Evolutionary conservation across 2,329 filamentous ascomycete genomes (phyloP), one percentile per base, ranked within the genome.

Genomic region (Fusarium heterosporum): DNA sequence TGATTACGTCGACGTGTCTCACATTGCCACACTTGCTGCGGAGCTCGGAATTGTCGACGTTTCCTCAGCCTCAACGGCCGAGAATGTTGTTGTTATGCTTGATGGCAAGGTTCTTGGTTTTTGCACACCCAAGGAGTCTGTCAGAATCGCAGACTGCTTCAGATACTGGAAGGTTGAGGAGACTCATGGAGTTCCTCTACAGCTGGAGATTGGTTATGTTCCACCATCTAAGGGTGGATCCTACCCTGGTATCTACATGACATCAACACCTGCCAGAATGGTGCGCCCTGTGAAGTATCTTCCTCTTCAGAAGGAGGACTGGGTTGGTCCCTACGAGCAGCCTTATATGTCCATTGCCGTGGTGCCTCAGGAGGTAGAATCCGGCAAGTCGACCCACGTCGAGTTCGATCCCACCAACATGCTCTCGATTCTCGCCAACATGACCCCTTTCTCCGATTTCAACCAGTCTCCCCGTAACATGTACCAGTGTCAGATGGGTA

Each of bases 401-500:
- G 96, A 99, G 78, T 92, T 92, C 73, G 90, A 94, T 58, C 94
- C 96, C 3, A 99, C 96, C 30, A 96, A 98, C 79, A 98, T 99
- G 69, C 87, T 99, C 26, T 98, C 95, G 9, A 98, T 99, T 68
- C 86, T 99, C 50, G 96, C 96, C 73, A 98, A 98, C 80, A 97
- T 97, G 90, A 99, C 96, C 0, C 96, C 96, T 5, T 99, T 99
- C 81, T 97, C 95, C 45, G 93, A 99, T 77, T 97, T 97, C 82
- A 99, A 99, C 80, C 96, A 99, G 79, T 97, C 94, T 14, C 96
- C 96, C 2, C 87, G 96, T 86, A 99, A 99, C 81, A 98, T 98
- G 95, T 99, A 98, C 78, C 93, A 97, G 77, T 97, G 94, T 82
- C 96, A 98, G 84, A 98, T 98, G 96, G 93, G 93, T 82, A 99